Evolutionary conservation across 2,329 filamentous ascomycete species (phyloP).

Genomic region (Hypoxylon sp.): DNA sequence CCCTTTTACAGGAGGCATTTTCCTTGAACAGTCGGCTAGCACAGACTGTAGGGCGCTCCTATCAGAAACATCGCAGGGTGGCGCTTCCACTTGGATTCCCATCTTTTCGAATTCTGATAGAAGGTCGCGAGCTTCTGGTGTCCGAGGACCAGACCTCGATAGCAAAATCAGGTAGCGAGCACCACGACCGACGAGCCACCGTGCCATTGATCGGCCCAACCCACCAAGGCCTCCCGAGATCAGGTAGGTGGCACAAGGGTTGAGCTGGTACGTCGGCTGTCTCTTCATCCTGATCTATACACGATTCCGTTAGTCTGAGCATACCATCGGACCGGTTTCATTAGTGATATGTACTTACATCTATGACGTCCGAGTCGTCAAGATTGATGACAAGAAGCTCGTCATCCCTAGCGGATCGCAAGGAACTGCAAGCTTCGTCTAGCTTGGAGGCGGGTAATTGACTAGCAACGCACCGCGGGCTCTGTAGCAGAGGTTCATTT

Average conservation of each 20-base stretch:
- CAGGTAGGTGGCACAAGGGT: conserved; percentile 50
- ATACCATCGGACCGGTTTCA: neutral
- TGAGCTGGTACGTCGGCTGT: neutral
- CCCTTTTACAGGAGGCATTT: conserved; percentile 50
- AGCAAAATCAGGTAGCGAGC: conserved; percentile 54
- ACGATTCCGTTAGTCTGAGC: too few relatives aligned
- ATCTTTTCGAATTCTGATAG: neutral
- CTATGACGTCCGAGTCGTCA: neutral
- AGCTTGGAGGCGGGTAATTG: too few relatives aligned
- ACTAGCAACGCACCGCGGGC: too few relatives aligned
- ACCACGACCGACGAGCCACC: conserved; percentile 53
- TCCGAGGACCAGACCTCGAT: conserved; percentile 48
- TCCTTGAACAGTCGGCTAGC: neutral
- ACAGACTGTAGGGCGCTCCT: neutral
- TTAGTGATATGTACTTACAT: conserved; percentile 17
- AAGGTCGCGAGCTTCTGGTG: conserved; percentile 25
- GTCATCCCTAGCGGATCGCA: too few relatives aligned
- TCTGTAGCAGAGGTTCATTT: too few relatives aligned
- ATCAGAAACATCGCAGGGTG: conserved; percentile 27
- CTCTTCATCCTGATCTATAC: too few relatives aligned
- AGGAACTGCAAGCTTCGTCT: too few relatives aligned
- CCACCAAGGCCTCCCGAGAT: conserved; percentile 57
- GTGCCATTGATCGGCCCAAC: conserved; percentile 52
- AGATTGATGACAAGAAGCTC: conserved; percentile 4
- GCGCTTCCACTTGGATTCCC: conserved; percentile 12